These are phyloP conservation scores for Colletotrichum salicis DNA, from an alignment of 2,329 filamentous ascomycete species.

Conservation along the genomic window DNA sequence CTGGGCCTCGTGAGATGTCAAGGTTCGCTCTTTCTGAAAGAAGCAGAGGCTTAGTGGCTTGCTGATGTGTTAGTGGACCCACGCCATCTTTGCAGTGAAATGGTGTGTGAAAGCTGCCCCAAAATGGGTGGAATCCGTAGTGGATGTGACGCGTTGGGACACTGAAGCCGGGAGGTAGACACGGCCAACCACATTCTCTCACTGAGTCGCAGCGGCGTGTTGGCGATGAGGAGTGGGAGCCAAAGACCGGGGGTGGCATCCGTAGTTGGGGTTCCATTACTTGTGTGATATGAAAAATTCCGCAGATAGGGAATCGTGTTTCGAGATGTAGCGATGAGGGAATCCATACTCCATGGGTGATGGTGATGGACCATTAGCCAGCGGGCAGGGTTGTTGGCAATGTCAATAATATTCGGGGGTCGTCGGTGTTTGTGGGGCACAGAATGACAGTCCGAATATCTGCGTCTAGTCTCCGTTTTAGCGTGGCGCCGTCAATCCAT, in stretches of 20 bases:
- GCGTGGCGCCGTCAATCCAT: slow-evolving; percentile 4
- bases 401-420: background rate
- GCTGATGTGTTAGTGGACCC: slow-evolving; percentile 1
- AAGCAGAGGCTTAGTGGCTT: background rate
- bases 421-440: background rate
- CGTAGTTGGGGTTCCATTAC: background rate
- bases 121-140: background rate
- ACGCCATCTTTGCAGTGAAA: slow-evolving; percentile 30
- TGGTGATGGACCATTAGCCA: background rate
- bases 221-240: background rate
- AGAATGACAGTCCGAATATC: background rate
- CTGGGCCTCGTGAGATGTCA: background rate
- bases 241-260: background rate
- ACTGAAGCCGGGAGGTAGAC: slow-evolving; percentile 1
- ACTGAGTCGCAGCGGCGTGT: background rate
- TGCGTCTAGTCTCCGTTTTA: background rate
- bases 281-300: background rate
- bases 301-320: background rate
- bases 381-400: background rate
- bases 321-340: background rate
- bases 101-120: background rate
- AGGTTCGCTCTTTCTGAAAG: background rate
- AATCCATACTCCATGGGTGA: background rate
- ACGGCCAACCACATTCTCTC: background rate
- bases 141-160: slow-evolving; percentile 17